Conservation (phyloP, 2,329 filamentous ascomycete species). For the Gnomoniopsis smithogilvyi region DNA sequence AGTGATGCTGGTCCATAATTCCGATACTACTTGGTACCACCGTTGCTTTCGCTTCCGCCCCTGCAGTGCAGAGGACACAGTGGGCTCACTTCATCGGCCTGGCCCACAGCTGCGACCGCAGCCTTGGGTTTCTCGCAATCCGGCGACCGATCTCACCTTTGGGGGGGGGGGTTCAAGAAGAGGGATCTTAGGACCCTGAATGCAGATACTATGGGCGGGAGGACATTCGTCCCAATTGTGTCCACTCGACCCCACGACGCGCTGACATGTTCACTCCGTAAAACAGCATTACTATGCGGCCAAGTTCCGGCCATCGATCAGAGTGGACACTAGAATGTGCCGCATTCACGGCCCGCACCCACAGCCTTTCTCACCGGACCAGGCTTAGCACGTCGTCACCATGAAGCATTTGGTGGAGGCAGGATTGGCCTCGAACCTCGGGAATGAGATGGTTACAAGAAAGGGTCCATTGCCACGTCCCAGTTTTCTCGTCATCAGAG, state of each 20-base stretch:
- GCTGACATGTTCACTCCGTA: no score
- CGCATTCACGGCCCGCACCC: not conserved
- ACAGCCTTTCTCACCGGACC: no score
- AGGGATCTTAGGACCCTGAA: no score
- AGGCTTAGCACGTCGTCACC: not conserved
- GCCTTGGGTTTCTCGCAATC: no score
- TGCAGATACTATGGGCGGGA: no score
- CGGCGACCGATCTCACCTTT: no score
- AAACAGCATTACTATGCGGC: not conserved
- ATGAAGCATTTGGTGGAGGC: not conserved
- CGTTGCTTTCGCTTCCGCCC: not conserved
- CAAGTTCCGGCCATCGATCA: not conserved
- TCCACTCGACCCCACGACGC: not conserved
- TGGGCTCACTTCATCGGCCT: not conserved
- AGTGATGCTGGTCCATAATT: no score
- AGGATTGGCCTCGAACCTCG: slow-evolving; percentile 1
- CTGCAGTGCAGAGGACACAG: not conserved
- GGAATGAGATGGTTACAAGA: not conserved
- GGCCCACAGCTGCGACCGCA: no score
- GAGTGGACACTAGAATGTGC: not conserved
- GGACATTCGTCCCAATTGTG: not conserved
- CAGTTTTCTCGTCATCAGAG: not conserved
- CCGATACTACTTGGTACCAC: no score
- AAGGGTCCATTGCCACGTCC: not conserved
- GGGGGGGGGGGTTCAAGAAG: no score